Percentiles rank a stretch among this genome's conserved stretches.
phyloP scores from a whole-genome alignment of 202 grass and related monocot genomes.

The Dendrocalamus latiflorus region DNA sequence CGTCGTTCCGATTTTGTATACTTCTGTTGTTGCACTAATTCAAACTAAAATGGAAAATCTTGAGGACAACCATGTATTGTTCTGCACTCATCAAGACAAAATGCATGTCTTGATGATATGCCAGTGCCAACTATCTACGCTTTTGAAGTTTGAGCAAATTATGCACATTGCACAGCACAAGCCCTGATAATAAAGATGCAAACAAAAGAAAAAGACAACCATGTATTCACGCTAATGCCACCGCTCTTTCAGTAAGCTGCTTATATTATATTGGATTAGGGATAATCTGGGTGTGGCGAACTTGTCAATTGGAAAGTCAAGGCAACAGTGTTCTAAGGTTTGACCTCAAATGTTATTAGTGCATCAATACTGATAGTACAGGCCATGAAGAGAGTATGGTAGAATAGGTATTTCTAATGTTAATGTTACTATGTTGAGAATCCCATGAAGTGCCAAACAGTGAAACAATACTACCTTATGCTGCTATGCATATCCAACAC shows the following conservation, averaged over 20 bases:
- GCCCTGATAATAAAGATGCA: background rate
- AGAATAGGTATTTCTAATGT: background rate
- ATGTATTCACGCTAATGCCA: background rate
- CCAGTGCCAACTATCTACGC: background rate
- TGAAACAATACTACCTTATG: background rate
- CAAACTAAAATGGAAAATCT: background rate
- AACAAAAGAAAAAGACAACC: background rate
- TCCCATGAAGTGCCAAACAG: background rate
- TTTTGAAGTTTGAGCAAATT: background rate
- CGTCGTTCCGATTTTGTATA: background rate
- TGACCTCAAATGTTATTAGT: background rate
- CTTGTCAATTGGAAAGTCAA: too few relatives aligned
- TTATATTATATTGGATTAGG: too few relatives aligned
- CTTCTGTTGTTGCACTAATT: background rate
- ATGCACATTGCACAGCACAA: background rate
- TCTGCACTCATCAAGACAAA: background rate
- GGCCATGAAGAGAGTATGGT: background rate
- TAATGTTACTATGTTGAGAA: background rate
- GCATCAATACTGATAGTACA: background rate
- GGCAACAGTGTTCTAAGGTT: background rate
- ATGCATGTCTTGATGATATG: background rate
- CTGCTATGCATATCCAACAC: background rate
- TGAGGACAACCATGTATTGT: background rate
- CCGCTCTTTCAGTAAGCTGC: too few relatives aligned
- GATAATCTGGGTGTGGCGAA: too few relatives aligned